These are phyloP conservation scores for Cytospora piceicola DNA, from an alignment of 2,329 filamentous ascomycete genomes.

Conservation along the genomic window DNA sequence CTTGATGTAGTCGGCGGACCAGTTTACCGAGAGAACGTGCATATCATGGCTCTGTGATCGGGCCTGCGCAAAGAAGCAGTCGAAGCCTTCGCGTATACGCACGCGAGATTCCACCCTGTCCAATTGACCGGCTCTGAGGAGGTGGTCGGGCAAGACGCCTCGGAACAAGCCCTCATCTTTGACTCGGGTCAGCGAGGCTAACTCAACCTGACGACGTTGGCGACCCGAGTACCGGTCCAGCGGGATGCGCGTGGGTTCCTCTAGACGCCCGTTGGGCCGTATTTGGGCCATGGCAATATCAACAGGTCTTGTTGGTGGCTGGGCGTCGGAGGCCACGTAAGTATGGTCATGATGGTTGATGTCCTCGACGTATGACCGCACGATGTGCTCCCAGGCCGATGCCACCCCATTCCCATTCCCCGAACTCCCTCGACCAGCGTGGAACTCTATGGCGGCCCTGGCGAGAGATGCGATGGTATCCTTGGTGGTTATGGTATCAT, in stretches of 20 bases:
- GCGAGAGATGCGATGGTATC: constrained; percentile 58
- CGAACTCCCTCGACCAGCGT: constrained; percentile 32
- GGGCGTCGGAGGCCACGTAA: neutral
- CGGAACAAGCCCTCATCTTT: constrained; percentile 50
- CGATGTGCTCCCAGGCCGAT: constrained; percentile 49
- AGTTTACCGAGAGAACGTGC: constrained; percentile 53
- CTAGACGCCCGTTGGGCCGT: neutral
- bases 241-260: neutral
- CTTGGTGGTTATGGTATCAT: constrained; percentile 59
- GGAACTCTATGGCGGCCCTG: constrained; percentile 46
- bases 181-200: constrained; percentile 50
- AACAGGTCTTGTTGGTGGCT: neutral
- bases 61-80: constrained; percentile 32
- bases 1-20: constrained; percentile 37
- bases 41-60: constrained; percentile 30
- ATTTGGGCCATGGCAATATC: neutral
- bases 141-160: constrained; percentile 40
- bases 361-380: constrained; percentile 51
- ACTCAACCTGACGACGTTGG: constrained; percentile 48
- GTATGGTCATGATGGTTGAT: constrained; percentile 41
- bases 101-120: constrained; percentile 42
- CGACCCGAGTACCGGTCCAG: neutral
- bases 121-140: constrained; percentile 45
- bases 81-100: constrained; percentile 47
- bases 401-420: constrained; percentile 42